phyloP scores from a whole-genome alignment of 176 grass and related monocot species.

The Cenchrus purpureus region DNA sequence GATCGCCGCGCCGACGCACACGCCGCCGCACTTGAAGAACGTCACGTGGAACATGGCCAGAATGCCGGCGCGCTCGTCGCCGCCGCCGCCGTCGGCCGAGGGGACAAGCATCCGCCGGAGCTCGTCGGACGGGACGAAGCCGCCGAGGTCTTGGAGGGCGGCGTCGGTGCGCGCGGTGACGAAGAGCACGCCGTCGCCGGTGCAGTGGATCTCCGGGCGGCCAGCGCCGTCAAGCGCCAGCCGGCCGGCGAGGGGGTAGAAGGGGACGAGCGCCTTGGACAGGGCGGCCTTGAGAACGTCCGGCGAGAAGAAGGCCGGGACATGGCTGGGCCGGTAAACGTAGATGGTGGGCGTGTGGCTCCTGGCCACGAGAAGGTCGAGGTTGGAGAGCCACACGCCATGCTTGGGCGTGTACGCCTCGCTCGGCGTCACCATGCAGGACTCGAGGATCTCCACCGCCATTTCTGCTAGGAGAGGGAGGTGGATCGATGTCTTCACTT shows the following conservation, averaged over 20 bases:
- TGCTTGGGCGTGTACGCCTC: conserved; percentile 22
- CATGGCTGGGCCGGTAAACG: conserved; percentile 46
- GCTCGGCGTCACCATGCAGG: conserved; percentile 27
- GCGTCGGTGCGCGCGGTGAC: conserved; percentile 40
- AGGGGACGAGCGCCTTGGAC: conserved; percentile 61
- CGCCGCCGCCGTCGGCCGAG: conserved; percentile 7
- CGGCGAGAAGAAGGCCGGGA: conserved; percentile 39
- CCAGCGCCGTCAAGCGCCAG: conserved; percentile 38
- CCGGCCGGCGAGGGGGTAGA: conserved; percentile 73
- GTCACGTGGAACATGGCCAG: conserved; percentile 67
- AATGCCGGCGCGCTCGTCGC: conserved; percentile 4
- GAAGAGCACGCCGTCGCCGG: conserved; percentile 55
- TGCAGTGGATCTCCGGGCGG: conserved; percentile 67
- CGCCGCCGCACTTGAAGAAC: conserved; percentile 64
- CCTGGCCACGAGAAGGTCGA: conserved; percentile 50
- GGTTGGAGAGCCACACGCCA: conserved; percentile 63
- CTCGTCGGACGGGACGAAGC: conserved; percentile 45
- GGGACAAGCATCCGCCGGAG: conserved; percentile 56
- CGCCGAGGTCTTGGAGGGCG: conserved; percentile 33
- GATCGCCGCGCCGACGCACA: conserved; percentile 46
- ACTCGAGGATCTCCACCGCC: conserved; percentile 28
- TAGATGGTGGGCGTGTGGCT: conserved; percentile 66
- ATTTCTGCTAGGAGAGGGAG: conserved; percentile 3
- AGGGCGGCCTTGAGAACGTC: conserved; percentile 43
- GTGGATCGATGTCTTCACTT: neutral